Conservation (phyloP, 139 green algal species). For the Ostreobium quekettii region DNA sequence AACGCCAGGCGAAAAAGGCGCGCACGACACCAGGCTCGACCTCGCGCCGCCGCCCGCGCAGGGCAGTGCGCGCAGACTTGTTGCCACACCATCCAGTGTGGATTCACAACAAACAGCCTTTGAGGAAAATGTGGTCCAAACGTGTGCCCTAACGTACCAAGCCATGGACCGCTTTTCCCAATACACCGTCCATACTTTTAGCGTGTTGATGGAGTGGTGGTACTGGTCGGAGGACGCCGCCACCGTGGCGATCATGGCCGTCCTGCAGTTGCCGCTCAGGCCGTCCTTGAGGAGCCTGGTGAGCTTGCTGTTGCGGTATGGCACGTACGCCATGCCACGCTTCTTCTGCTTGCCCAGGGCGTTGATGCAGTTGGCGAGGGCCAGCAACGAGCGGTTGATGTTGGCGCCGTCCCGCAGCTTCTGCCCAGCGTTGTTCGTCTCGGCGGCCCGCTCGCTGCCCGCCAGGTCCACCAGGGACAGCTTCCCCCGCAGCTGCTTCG, state of each 20-base stretch:
- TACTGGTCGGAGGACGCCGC: constrained; percentile 55
- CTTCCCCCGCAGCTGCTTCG: constrained; percentile 43
- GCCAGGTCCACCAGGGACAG: constrained; percentile 63
- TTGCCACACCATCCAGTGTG: no score
- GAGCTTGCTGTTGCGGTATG: constrained; percentile 70
- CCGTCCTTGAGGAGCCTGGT: constrained; percentile 63
- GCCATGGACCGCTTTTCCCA: no score
- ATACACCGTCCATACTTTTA: constrained; percentile 35
- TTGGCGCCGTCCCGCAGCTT: constrained; percentile 68
- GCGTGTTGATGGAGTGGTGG: constrained; percentile 64
- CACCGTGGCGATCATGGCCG: constrained; percentile 80
- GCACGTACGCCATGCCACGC: constrained; percentile 47
- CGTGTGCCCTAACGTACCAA: no score
- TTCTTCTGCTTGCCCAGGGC: constrained; percentile 55
- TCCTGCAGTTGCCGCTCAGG: constrained; percentile 72
- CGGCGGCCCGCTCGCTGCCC: constrained; percentile 47
- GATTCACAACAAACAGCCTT: no score
- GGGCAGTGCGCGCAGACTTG: no score
- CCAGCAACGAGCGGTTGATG: constrained; percentile 75
- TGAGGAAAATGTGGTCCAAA: no score
- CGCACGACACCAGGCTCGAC: no score
- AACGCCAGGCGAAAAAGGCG: no score
- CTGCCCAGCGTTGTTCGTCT: constrained; percentile 62
- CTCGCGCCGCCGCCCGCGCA: no score
- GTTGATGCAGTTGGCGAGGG: constrained; percentile 85